Base-by-base conservation (phyloP, 2,329 filamentous ascomycete genomes). In the Nemania sp. region DNA sequence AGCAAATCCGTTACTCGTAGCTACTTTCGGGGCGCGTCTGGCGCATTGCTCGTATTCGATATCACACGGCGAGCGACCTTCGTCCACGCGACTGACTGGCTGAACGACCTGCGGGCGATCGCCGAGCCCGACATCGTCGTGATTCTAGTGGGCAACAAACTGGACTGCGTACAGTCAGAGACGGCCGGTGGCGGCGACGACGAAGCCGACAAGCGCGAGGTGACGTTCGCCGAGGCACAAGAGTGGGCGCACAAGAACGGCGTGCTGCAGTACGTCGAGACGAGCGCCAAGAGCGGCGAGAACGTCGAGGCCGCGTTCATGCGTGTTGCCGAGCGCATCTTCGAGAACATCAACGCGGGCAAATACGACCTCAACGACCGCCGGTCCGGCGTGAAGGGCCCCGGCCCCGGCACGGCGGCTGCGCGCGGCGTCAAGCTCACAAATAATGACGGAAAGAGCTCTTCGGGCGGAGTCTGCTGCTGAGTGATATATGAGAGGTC, bases 61-160 rank as follows among this genome's bases (percentile, higher is more conserved):
- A 93, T 99, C 61, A 90, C 90, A 23, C 83, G 94, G 54, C 86
- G 86, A 44, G 80, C 86, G 46, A 97, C 93, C 6, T 97, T 97
- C 69, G 77, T 84, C 57, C 91, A 93, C 66, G 93, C 90, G 49
- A 95, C 90, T 26, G 86, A 91, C 73, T 99, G 94, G 94, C 84
- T 97, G 39, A 86, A 93, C 66, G 94, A 99, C 75, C 80, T 99
- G 60, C 86, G 91, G 36, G 90, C 94, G 71, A 97, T 97, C 65
- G 94, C 94, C 44, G 94, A 97, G 73, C 90, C 94, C 20, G 90
- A 94, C 67, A 97, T 97, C 61, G 90, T 97, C 40, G 90, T 97
- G 14, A 86, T 99, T 17, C 77, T 99, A 5, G 94, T 99, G 5
- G 94, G 94, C 36, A 99, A 99, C 76, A 99, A 99, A 74, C 84